phyloP scores from a whole-genome alignment of 768 basidiomycete species.

The Suillus tomentosus region DNA sequence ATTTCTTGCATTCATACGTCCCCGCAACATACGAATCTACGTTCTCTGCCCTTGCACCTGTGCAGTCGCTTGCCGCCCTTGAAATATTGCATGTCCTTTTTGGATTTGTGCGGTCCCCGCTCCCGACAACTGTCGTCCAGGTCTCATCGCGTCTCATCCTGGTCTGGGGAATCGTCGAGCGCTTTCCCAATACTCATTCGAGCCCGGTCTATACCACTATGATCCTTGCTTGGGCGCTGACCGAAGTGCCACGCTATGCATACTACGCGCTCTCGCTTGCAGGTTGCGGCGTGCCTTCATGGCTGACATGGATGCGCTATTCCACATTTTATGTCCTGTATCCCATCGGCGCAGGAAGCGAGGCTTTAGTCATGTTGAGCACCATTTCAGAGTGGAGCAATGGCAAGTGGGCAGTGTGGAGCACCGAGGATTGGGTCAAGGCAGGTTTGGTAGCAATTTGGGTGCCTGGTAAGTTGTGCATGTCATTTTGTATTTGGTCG shows the following conservation, averaged over 20 bases:
- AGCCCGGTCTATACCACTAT: conserved; percentile 87
- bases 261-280: conserved; percentile 79
- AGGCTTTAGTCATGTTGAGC: conserved; percentile 80
- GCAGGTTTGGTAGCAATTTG: conserved; percentile 71
- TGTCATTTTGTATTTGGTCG: not conserved
- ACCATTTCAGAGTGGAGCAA: conserved; percentile 61
- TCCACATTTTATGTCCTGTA: conserved; percentile 94
- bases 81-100: conserved; percentile 82
- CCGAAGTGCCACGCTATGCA: conserved; percentile 89
- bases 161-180: conserved; percentile 74
- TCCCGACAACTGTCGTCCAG: conserved; percentile 75
- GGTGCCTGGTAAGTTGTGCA: conserved; percentile 75
- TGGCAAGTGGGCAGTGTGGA: conserved; percentile 50
- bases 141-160: conserved; percentile 80
- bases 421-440: conserved; percentile 56
- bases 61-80: conserved; percentile 82
- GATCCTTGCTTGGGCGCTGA: conserved; percentile 90
- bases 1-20: conserved; percentile 36
- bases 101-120: conserved; percentile 77
- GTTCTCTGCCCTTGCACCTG: conserved; percentile 61
- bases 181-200: conserved; percentile 48
- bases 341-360: conserved; percentile 88
- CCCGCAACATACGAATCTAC: conserved; percentile 54
- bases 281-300: conserved; percentile 50
- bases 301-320: conserved; percentile 80